Base-by-base conservation (phyloP, 2,329 filamentous ascomycete genomes). In the Penicillium sp. region DNA sequence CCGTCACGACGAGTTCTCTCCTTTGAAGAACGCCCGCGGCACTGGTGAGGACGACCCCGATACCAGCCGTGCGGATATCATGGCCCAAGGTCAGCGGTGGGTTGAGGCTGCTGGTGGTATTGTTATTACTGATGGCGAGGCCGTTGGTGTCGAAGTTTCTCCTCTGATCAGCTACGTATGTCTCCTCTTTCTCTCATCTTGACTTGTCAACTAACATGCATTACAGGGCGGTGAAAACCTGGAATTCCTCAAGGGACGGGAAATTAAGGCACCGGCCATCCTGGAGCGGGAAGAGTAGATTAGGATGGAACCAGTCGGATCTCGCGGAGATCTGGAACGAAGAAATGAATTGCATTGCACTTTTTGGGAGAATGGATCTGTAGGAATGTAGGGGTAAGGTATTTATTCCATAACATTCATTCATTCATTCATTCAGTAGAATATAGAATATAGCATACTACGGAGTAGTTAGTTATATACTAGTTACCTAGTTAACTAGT, bases 1-100 rank as follows among this genome's bases (percentile, higher is more conserved):
- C 76, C 91, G 94, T 61, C 93, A 97, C 80, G 94, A 99, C 67
- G 94, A 99, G 79, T 99, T 99, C 81, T 97, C 92, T 29, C 94
- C 94, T 5, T 81, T 99, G 66, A 99, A 99, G 87, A 99, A 99
- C 72, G 86, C 86, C 12, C 83, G 82, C 62, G 91, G 92, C 54
- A 92, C 90, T 41, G 91, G 90, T 33, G 90, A 96, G 78, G 94
- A 99, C 72, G 91, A 97, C 75, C 90, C 91, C 12, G 92, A 96
- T 66, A 99, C 94, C 50, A 96, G 92, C 82, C 91, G 88, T 78
- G 82, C 81, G 64, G 91, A 97, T 73, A 96, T 97, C 73, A 89
- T 96, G 86, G 80, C 82, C 45, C 94, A 97, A 78, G 94, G 94
- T 44, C 86, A 87, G 77, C 87, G 90, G 68, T 99, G 94, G 93